Evolutionary conservation across 1,284 basidiomycete species (phyloP), one percentile per base, ranked within the genome.

Genomic region (Trametes polyzona): DNA sequence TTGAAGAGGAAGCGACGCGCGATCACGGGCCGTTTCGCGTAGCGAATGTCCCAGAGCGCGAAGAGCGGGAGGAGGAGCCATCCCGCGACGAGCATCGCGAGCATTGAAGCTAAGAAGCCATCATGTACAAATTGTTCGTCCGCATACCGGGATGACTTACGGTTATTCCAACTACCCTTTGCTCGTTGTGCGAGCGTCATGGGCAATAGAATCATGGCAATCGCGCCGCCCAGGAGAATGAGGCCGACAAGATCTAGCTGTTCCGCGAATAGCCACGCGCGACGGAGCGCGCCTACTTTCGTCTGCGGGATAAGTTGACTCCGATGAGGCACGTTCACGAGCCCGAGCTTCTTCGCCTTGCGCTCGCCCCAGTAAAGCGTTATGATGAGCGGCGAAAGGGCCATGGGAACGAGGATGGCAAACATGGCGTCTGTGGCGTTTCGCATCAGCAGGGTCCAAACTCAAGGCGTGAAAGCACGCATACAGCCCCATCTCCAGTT

Each of bases 401-500:
- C 68, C 4, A 72, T 73, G 0, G 86, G 85, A 23, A 87, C 74
- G 23, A 87, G 74, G 61, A 86, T 82, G 46, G 79, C 83, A 67
- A 84, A 88, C 84, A 92, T 88, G 43, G 80, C 87, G 66, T 90
- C 84, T 86, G 47, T 23, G 41, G 47, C 4, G 10, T 24, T 9
- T 0, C 2, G 9, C 16, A 16, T 29, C 14, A 47, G n/a, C n/a
- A n/a, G n/a, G n/a, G n/a, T n/a, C n/a, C 17, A 32, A 30, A 23
- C 2, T 21, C 14, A 23, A 12, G 1, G 36, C 26, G 29, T 32
- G 11, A 32, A n/a, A n/a, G n/a, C 24, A 36, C 30, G 51, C 61
- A 19, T 77, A 84, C 83, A 89, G 29, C 91, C 91, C 85, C 88
- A 90, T 70, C 90, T 75, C 92, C 91, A 93, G 5, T 80, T 78